Conservation (phyloP, 768 basidiomycete species). For the Leccinum truebloodii region DNA sequence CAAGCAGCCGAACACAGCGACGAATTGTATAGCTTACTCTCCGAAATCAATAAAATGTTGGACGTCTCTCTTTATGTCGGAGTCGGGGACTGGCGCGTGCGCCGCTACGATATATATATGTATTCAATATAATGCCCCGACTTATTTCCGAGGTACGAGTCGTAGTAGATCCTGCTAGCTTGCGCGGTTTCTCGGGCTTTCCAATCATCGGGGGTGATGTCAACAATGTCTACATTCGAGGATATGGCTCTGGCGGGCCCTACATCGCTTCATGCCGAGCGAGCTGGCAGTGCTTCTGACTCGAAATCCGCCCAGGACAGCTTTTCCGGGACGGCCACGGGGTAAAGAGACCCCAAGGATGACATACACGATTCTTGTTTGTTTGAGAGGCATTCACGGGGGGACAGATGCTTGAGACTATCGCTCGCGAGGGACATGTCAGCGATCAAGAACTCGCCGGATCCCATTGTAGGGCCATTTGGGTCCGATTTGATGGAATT, state of each 20-base stretch:
- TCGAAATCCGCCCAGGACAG: constrained; percentile 19
- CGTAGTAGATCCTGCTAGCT: no score
- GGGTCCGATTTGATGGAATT: constrained; percentile 31
- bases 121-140: no score
- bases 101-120: no score
- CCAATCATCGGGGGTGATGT: no score
- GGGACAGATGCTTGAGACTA: constrained; percentile 13
- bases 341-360: constrained; percentile 17
- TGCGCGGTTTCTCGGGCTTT: no score
- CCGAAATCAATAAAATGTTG: no score
- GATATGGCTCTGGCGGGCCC: not conserved
- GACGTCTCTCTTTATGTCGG: no score
- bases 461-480: constrained; percentile 30
- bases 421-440: constrained; percentile 18
- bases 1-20: no score
- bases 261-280: not conserved
- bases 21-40: no score
- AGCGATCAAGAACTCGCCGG: constrained; percentile 28
- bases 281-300: constrained; percentile 15
- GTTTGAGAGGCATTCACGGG: constrained; percentile 24
- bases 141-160: no score
- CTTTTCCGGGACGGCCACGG: constrained; percentile 26
- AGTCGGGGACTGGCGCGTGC: no score
- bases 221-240: not conserved
- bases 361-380: constrained; percentile 11